Conservation (phyloP, 2,329 filamentous ascomycete species). For the Exserohilum rostratum region DNA sequence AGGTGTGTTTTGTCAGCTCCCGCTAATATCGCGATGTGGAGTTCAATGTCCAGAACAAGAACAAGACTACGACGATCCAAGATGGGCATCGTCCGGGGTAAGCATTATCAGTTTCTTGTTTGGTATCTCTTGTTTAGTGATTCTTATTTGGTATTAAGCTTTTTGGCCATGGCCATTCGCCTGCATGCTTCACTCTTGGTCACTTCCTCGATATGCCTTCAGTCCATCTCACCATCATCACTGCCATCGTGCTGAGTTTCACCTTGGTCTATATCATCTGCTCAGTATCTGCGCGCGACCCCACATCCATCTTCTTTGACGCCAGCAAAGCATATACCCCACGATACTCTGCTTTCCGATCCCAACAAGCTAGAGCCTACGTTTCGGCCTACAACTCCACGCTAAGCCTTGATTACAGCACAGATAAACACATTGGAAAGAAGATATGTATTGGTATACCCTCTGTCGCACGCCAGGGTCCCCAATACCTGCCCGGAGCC, state of each 20-base stretch:
- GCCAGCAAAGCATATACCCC: constrained; percentile 39
- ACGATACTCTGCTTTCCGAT: constrained; percentile 39
- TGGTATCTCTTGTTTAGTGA: not conserved
- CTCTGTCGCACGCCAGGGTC: constrained; percentile 49
- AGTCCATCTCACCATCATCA: constrained; percentile 14
- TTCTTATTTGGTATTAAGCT: not conserved
- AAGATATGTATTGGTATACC: constrained; percentile 55
- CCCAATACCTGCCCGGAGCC: constrained; percentile 50
- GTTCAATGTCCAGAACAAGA: too few relatives aligned
- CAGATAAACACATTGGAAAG: constrained; percentile 16
- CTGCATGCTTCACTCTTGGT: not conserved
- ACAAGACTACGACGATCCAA: not conserved
- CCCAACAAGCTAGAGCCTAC: constrained; percentile 37
- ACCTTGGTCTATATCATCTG: constrained; percentile 32
- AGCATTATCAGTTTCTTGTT: not conserved
- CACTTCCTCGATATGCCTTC: not conserved
- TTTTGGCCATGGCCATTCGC: not conserved
- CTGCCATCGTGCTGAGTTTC: constrained; percentile 23
- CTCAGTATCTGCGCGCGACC: constrained; percentile 37
- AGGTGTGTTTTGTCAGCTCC: too few relatives aligned
- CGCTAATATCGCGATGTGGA: too few relatives aligned
- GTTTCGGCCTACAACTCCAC: constrained; percentile 27
- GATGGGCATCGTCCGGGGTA: not conserved
- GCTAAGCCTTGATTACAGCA: constrained; percentile 17
- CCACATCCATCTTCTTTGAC: constrained; percentile 47